These are phyloP conservation scores for Didymella pomorum DNA, from an alignment of 2,329 filamentous ascomycete genomes.

Conservation along the genomic window DNA sequence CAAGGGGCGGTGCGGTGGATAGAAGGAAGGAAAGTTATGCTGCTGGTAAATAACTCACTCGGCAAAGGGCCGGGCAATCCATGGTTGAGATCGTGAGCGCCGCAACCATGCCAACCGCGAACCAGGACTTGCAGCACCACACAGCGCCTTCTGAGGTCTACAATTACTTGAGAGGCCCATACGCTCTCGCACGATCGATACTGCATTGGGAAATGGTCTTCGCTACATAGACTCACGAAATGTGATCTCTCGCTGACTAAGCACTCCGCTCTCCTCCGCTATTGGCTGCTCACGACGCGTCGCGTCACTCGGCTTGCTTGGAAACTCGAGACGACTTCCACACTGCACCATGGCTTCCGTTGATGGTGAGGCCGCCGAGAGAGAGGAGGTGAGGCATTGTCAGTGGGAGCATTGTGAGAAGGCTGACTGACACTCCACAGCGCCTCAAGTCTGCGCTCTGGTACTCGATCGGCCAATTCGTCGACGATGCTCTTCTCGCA, in stretches of 20 bases:
- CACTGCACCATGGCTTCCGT: constrained; percentile 35
- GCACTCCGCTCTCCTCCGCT: constrained; percentile 26
- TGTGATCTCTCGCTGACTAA: constrained; percentile 1
- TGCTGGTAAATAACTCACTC: constrained; percentile 10
- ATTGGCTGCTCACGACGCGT: constrained; percentile 28
- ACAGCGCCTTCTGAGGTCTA: not conserved
- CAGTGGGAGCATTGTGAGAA: not conserved
- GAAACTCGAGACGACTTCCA: not conserved
- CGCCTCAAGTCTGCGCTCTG: constrained; percentile 54
- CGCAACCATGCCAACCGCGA: not conserved
- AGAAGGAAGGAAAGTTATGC: not conserved
- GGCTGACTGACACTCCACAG: constrained; percentile 49
- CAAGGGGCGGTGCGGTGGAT: constrained; percentile 1
- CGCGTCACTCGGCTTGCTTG: constrained; percentile 22
- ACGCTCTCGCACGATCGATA: not conserved
- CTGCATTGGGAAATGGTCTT: no score
- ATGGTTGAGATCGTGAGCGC: not conserved
- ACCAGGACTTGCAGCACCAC: not conserved
- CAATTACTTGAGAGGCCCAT: not conserved
- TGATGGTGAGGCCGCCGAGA: constrained; percentile 34
- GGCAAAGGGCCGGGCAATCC: not conserved
- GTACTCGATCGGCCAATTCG: constrained; percentile 64
- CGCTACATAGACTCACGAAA: not conserved
- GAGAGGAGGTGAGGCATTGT: constrained; percentile 40
- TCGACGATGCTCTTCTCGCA: constrained; percentile 81